A percentile compares a stretch with the other conserved stretches of the same genome.
Conservation (phyloP, 352 stramenopile genomes). For the Globisporangium megalacanthum region DNA sequence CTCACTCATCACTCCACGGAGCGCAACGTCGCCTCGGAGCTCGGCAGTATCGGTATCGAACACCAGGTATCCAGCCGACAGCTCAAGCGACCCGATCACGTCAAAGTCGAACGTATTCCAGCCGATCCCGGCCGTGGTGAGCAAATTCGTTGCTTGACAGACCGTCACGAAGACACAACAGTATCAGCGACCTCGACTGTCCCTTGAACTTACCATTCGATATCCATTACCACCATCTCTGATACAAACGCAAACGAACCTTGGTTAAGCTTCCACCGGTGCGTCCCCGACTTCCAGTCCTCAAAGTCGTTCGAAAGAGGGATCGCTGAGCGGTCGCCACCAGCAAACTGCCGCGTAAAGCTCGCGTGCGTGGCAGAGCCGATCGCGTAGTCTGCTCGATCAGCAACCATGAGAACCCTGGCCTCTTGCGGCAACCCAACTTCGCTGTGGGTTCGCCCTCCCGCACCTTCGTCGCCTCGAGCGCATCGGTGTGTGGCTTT, state of each 20-base stretch:
- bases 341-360: slow-evolving; percentile 79
- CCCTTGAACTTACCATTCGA: neutral
- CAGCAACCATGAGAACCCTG: neutral
- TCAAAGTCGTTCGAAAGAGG: slow-evolving; percentile 93
- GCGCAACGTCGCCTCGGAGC: slow-evolving; percentile 48
- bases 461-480: slow-evolving; percentile 71
- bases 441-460: neutral
- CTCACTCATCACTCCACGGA: slow-evolving; percentile 51
- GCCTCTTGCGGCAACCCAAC: neutral
- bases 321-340: slow-evolving; percentile 63
- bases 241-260: neutral
- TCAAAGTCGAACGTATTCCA: slow-evolving; percentile 60
- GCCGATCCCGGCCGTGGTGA: slow-evolving; percentile 23
- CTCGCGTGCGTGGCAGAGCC: slow-evolving; percentile 49
- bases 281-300: slow-evolving; percentile 91
- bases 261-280: slow-evolving; percentile 49
- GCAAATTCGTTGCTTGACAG: slow-evolving; percentile 1
- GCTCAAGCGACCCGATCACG: slow-evolving; percentile 70
- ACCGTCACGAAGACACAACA: neutral
- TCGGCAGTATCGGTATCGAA: slow-evolving; percentile 66
- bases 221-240: neutral
- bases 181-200: neutral
- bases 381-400: slow-evolving; percentile 76
- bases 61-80: slow-evolving; percentile 66
- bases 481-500: slow-evolving; percentile 93